Base-by-base conservation (phyloP, 331 rosid genomes). In the Rhamnella rubrinervis region DNA sequence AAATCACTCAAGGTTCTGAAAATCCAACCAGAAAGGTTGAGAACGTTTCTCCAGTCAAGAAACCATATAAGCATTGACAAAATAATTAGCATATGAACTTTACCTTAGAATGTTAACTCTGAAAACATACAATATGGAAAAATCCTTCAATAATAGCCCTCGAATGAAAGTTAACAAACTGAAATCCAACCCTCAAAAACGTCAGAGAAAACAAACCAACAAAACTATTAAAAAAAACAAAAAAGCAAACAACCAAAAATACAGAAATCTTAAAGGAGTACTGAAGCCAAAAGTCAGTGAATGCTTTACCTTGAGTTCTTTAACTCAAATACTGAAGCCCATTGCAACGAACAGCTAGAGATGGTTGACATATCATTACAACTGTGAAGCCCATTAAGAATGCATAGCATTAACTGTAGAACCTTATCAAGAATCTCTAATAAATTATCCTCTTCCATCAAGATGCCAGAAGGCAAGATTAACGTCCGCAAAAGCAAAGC, bases 291-390 rank as follows among this genome's bases (percentile, higher is more conserved):
- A 78, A 71, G 53, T 21, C 49, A 49, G 63, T 12, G 6, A 66
- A 70, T 57, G 65, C 76, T 74, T 31, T 81, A 93, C 98, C 97
- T 84, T 47, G 79, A 63, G 73, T 76, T 79, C 69, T 49, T 80
- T 51, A 78, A 74, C 66, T 70, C 79, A 76, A 93, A 93, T 66
- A 88, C 75, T n/a, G 92, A 87, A 77, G 89, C 83, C 98, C 97
- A 93, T 49, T 73, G 85, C 80, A 83, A 44, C 31, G 92, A 88
- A 78, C 95, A 88, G 55, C 66, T 71, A 18, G 86, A 79, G 80
- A 93, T 83, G 35, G 76, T 57, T 52, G 87, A 71, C 68, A 72
- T 50, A 56, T 80, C 75, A 73, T 61, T 66, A 70, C 20, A 65
- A 75, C 58, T 65, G 78, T 77, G 79, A 59, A 93, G 85, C 69